Base-by-base conservation (phyloP, 2,329 filamentous ascomycete species). In the Colletotrichum tropicale region DNA sequence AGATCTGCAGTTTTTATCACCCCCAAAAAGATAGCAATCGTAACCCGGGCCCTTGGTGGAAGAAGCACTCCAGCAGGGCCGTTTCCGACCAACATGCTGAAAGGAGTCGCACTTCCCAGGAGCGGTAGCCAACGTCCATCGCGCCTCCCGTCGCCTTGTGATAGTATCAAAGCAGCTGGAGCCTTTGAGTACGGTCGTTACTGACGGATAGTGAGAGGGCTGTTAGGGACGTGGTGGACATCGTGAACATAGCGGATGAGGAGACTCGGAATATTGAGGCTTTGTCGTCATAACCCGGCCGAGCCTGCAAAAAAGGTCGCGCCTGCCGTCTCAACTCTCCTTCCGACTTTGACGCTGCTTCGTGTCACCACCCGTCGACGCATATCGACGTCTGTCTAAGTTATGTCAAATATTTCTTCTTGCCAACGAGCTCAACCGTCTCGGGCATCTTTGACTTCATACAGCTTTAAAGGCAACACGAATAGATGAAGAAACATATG, bases 191-290 rank as follows among this genome's bases (percentile, higher is more conserved):
- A 52, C 0, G 6, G 0, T 10, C 10, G 0, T 10, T 6, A 52
- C 8, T 21, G 5, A 12, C 0, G 10, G 43, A 52, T 52, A 13
- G 12, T 21, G 43, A 21, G 43, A 52, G 43, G 6, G 10, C n/a
- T 12, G 0, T 52, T 1, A 7, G 12, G 1, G 10, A 18, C 4
- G n/a, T 21, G 10, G 0, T 21, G 3, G 6, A 52, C n/a, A 7
- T 4, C 10, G n/a, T 52, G 0, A 13, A 52, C 43, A 52, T 52
- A 6, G 1, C 16, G n/a, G 12, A 0, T 52, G 0, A 5, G 12
- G 10, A 12, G 43, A 8, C 3, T 21, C 1, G n/a, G n/a, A 43
- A 43, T 43, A n/a, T 43, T 10, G 38, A 43, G 18, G 15, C 36
- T 38, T 3, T 38, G 36, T 1, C 36, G 36, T 38, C 36, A 4